phyloP scores from a whole-genome alignment of 768 basidiomycete species.

The Amanita subjunquillea region DNA sequence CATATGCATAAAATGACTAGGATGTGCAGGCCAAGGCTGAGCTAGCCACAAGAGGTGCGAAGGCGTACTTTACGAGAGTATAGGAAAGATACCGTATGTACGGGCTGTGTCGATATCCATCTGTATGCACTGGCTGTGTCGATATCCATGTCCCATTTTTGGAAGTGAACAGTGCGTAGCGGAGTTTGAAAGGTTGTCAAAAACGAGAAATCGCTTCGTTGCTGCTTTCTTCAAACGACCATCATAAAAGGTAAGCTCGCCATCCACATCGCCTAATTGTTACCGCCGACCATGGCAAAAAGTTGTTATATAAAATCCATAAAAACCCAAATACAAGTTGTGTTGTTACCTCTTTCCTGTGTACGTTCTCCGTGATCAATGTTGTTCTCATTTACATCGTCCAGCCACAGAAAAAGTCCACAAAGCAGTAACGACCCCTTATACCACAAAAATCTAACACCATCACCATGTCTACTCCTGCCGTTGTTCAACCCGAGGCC shows the following conservation, averaged over 20 bases:
- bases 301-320: conserved; percentile 66
- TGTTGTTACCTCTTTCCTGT: conserved; percentile 61
- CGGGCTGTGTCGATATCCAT: conserved; percentile 7
- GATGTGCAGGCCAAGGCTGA: conserved; percentile 66
- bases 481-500: conserved; percentile 42
- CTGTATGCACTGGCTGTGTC: background rate
- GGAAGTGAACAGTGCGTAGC: conserved; percentile 27
- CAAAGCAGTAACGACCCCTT: conserved; percentile 89
- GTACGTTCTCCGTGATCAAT: conserved; percentile 25
- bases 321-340: conserved; percentile 60
- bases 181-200: conserved; percentile 34
- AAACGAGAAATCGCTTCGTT: conserved; percentile 12
- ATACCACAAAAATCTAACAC: conserved; percentile 36
- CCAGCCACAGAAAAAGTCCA: conserved; percentile 71
- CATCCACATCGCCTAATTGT: conserved; percentile 13
- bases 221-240: conserved; percentile 47
- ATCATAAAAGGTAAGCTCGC: conserved; percentile 53
- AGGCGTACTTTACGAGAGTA: conserved; percentile 80
- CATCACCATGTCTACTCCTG: conserved; percentile 45
- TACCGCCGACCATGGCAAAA: conserved; percentile 36
- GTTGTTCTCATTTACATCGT: conserved; percentile 2
- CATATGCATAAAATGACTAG: background rate
- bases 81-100: conserved; percentile 21
- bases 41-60: conserved; percentile 75
- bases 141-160: background rate